Conservation (phyloP, 345 rosid genomes). For the Triadica sebifera region DNA sequence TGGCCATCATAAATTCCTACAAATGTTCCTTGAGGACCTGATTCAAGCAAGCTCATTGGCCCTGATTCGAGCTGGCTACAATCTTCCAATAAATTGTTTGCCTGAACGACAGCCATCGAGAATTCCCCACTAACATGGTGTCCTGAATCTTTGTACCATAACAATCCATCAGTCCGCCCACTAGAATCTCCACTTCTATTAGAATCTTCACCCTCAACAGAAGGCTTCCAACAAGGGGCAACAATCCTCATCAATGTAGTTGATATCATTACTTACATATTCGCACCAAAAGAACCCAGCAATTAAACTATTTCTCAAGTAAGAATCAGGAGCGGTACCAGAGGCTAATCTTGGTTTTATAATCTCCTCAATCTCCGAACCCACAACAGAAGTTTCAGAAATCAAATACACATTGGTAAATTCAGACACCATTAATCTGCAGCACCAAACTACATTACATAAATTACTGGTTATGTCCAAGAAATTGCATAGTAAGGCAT, state of each 20-base stretch:
- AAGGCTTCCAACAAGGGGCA: conserved; percentile 87
- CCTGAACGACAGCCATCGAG: conserved; percentile 97
- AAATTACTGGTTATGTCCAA: conserved; percentile 4
- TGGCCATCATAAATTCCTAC: conserved; percentile 98
- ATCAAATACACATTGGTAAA: conserved; percentile 55
- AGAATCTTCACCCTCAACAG: conserved; percentile 66
- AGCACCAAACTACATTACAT: conserved; percentile 1
- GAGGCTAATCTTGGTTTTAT: conserved; percentile 34
- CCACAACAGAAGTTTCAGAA: conserved; percentile 47
- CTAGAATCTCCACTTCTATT: conserved; percentile 49
- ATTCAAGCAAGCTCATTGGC: too few relatives aligned
- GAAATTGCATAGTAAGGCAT: not conserved
- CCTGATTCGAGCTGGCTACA: conserved; percentile 78
- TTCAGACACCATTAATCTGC: conserved; percentile 78
- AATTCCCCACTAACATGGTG: conserved; percentile 69
- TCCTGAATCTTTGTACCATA: conserved; percentile 88
- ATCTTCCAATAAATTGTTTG: conserved; percentile 76
- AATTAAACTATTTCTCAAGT: conserved; percentile 48
- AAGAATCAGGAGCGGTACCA: conserved; percentile 29
- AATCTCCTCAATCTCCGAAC: conserved; percentile 46
- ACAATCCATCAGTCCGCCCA: conserved; percentile 69
- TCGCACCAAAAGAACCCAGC: conserved; percentile 62
- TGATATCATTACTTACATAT: conserved; percentile 85
- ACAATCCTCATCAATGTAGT: conserved; percentile 61
- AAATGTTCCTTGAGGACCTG: conserved; percentile 88